A percentile compares a stretch with the other conserved stretches of the same genome.
These are phyloP conservation scores for Auxenochlorella pyrenoidosa DNA, from an alignment of 139 green algal genomes.

Conservation along the genomic window DNA sequence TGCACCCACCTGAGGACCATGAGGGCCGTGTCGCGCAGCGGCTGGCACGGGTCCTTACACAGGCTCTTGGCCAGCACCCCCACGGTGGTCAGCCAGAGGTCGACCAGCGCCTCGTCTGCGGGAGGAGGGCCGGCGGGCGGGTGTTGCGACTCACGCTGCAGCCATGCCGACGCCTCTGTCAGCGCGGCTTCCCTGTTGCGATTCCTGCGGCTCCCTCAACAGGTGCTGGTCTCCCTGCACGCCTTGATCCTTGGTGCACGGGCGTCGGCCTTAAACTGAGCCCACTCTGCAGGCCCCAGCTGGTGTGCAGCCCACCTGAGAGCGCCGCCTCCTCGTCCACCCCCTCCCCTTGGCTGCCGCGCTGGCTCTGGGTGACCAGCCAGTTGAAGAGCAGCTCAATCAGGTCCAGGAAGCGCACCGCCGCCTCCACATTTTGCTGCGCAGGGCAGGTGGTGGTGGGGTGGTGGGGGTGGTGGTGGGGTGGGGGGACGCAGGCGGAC, in stretches of 20 bases:
- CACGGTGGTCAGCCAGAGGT: conserved; percentile 71
- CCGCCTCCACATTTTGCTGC: conserved; percentile 45
- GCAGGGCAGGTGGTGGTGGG: neutral
- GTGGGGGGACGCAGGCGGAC: no score
- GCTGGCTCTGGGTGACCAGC: conserved; percentile 54
- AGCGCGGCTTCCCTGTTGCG: no score
- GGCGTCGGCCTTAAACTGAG: no score
- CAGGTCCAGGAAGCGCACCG: conserved; percentile 59
- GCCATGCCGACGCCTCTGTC: neutral
- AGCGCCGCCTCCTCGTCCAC: neutral
- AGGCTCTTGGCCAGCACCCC: conserved; percentile 55
- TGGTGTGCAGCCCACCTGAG: neutral
- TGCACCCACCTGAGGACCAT: conserved; percentile 54
- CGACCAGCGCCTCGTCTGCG: conserved; percentile 50
- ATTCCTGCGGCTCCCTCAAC: no score
- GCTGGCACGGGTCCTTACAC: conserved; percentile 51
- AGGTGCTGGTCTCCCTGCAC: no score
- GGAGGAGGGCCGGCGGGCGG: no score
- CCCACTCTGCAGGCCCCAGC: no score
- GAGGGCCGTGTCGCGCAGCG: conserved; percentile 70
- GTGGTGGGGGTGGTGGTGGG: no score
- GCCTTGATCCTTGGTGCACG: no score
- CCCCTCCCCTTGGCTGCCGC: neutral
- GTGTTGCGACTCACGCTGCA: neutral
- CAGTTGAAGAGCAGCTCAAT: conserved; percentile 60